Percentiles rank a stretch among this genome's conserved stretches.
phyloP scores from a whole-genome alignment of 2,329 filamentous ascomycete genomes.

The Fusarium marasasianum region DNA sequence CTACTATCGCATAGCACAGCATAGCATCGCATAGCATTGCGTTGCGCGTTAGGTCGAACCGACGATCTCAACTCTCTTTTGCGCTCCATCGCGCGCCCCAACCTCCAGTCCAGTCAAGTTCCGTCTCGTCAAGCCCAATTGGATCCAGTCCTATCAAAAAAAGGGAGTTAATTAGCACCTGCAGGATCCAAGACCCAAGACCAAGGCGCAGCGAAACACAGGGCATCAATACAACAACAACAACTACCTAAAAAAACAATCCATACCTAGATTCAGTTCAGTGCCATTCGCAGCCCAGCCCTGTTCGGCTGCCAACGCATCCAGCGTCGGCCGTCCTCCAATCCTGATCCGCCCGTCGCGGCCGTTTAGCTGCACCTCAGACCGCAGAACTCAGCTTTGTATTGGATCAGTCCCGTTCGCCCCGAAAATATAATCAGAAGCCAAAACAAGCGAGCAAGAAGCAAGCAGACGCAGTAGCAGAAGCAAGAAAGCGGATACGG shows the following conservation, averaged over 20 bases:
- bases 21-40: neutral
- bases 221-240: conserved; percentile 30
- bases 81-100: conserved; percentile 15
- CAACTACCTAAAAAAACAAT: neutral
- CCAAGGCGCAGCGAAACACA: conserved; percentile 8
- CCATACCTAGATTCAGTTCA: conserved; percentile 20
- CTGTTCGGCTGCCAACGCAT: conserved; percentile 35
- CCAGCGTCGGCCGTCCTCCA: conserved; percentile 34
- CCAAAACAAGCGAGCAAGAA: conserved; percentile 25
- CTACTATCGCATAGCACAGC: conserved; percentile 7
- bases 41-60: conserved; percentile 18
- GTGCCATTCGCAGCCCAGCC: conserved; percentile 6
- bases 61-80: conserved; percentile 14
- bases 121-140: conserved; percentile 3
- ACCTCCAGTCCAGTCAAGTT: conserved; percentile 26
- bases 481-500: conserved; percentile 35
- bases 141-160: conserved; percentile 22
- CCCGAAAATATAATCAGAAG: conserved; percentile 22
- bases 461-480: conserved; percentile 17
- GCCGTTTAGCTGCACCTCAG: conserved; percentile 37
- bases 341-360: conserved; percentile 33
- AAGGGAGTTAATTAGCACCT: conserved; percentile 40
- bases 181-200: conserved; percentile 34
- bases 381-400: conserved; percentile 8
- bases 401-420: conserved; percentile 31